phyloP scores from a whole-genome alignment of 495 filamentous ascomycete genomes.

The Aspergillus olivimuriae region DNA sequence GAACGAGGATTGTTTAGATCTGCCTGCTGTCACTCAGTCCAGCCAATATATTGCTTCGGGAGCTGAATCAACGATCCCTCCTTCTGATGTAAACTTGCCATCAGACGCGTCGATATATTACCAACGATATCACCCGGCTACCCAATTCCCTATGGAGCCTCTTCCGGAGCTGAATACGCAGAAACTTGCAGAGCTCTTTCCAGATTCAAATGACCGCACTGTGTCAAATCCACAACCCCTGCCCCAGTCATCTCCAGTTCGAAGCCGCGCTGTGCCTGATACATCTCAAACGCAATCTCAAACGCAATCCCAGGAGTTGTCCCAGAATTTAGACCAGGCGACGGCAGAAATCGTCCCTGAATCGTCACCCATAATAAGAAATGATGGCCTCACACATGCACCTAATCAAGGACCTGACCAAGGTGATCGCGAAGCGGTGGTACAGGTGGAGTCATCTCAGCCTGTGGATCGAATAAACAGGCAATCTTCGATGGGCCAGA shows the following conservation, averaged over 20 bases:
- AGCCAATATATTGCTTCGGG: no score
- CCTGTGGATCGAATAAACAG: constrained; percentile 25
- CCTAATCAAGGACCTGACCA: constrained; percentile 17
- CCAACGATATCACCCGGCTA: constrained; percentile 31
- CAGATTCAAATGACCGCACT: constrained; percentile 21
- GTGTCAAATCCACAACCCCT: constrained; percentile 8
- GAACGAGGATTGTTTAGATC: constrained; percentile 29
- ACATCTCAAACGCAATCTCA: neutral
- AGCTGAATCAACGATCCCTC: no score
- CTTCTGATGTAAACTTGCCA: constrained; percentile 29
- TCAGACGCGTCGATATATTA: constrained; percentile 39
- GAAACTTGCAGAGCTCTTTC: constrained; percentile 38
- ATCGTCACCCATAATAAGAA: constrained; percentile 30
- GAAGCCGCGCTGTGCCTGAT: constrained; percentile 4
- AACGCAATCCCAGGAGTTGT: constrained; percentile 13
- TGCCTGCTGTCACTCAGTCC: constrained; percentile 23
- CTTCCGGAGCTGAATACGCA: constrained; percentile 39
- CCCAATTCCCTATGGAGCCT: constrained; percentile 39
- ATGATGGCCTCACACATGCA: constrained; percentile 3
- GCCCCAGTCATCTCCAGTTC: constrained; percentile 2
- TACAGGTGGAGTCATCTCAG: constrained; percentile 43
- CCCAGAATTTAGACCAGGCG: constrained; percentile 15
- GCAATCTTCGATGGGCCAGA: constrained; percentile 2
- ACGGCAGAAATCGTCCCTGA: constrained; percentile 35
- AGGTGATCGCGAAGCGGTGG: constrained; percentile 20